phyloP scores from a whole-genome alignment of 2,329 filamentous ascomycete species.

The Apiospora kogelbergensis region DNA sequence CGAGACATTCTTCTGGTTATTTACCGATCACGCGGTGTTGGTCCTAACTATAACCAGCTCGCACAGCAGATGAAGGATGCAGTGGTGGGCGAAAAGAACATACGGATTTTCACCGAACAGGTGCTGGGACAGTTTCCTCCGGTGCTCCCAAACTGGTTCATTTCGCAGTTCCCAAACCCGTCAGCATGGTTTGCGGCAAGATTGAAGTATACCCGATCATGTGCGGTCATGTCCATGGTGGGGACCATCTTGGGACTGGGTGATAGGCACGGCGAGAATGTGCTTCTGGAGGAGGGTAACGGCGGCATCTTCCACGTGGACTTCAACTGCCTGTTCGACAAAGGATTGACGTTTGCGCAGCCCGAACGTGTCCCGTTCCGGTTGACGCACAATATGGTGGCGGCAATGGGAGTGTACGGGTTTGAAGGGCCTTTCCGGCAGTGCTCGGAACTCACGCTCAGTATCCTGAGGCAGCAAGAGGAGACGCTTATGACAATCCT shows the following conservation, averaged over 20 bases:
- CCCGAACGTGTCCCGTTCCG: conserved; percentile 95
- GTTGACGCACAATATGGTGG: conserved; percentile 96
- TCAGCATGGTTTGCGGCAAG: conserved; percentile 89
- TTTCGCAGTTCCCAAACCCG: conserved; percentile 91
- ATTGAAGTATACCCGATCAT: conserved; percentile 86
- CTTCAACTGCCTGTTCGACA: conserved; percentile 99
- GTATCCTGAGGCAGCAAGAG: conserved; percentile 83
- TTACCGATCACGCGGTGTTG: conserved; percentile 73
- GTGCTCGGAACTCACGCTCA: conserved; percentile 84
- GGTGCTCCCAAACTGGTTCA: conserved; percentile 91
- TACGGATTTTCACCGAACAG: conserved; percentile 68
- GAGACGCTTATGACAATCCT: conserved; percentile 97
- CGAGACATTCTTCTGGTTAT: conserved; percentile 83
- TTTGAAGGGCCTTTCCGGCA: conserved; percentile 92
- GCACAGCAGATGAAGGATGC: conserved; percentile 64
- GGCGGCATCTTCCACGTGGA: conserved; percentile 97
- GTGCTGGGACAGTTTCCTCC: conserved; percentile 71
- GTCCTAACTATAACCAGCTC: conserved; percentile 68
- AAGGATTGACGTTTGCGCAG: conserved; percentile 91
- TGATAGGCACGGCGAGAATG: conserved; percentile 96
- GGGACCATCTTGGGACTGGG: conserved; percentile 92
- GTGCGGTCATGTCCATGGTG: conserved; percentile 99
- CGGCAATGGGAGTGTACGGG: conserved; percentile 93
- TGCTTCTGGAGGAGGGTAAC: conserved; percentile 89
- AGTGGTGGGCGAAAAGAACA: conserved; percentile 55